Base-by-base conservation (phyloP, 139 green algal species). In the Spirogloea muscicola region DNA sequence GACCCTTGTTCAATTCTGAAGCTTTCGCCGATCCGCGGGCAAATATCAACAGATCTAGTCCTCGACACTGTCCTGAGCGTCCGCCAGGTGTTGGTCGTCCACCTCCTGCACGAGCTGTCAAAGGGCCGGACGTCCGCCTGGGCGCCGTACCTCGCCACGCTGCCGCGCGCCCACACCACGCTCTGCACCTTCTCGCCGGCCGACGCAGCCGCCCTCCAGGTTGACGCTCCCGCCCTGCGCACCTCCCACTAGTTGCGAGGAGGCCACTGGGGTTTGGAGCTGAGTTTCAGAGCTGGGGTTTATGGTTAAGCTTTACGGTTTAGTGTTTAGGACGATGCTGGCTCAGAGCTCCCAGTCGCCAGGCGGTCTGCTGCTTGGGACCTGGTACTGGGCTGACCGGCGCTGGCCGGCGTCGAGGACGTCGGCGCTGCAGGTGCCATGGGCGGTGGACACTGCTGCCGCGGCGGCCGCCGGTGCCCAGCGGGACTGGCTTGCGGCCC, bases 61-160 rank as follows among this genome's bases (percentile, higher is more conserved):
- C n/a, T n/a, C n/a, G n/a, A n/a, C n/a, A n/a, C n/a, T n/a, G n/a
- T n/a, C n/a, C n/a, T n/a, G n/a, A n/a, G n/a, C n/a, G n/a, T n/a
- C n/a, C n/a, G n/a, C n/a, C 84, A 93, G 84, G 68, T 93, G 1
- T 79, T 94, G 3, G 61, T 62, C 0, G 67, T 85, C 1, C 88
- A 94, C 65, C 77, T 94, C 41, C 84, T 94, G 38, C 69, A 86
- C 36, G 89, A 95, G 61, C 44, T 80, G 0, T 79, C 82, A 33
- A 89, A 87, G 49, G 82, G 82, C 0, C 4, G 58, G 0, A 38
- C 25, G 37, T 91, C 83, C 3, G 79, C 74, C 55, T 94, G 89
- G 89, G 4, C 13, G 3, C 81, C 77, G 1, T 94, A 94, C 83
- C 46, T 95, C 1, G 34, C 21, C n/a, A 72, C 84, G 60, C 82